Base-by-base conservation (phyloP, 2,329 filamentous ascomycete genomes). In the Penicillium brasilianum region DNA sequence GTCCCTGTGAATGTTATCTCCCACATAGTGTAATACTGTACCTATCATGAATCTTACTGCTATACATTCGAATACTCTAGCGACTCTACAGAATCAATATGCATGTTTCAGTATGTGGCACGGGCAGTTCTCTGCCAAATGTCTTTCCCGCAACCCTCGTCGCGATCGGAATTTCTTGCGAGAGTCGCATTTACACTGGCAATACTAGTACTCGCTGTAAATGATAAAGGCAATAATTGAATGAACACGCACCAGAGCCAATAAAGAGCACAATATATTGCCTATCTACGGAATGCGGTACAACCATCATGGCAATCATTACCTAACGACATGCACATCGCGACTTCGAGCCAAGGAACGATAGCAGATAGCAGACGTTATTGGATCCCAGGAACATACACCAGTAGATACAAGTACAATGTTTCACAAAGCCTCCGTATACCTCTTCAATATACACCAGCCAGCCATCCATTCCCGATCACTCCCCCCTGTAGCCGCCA, bases 151-250 rank as follows among this genome's bases (percentile, higher is more conserved):
- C 34, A 39, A 22, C 20, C 9, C 25, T 36, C 10, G 36, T 30
- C 8, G 4, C n/a, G 32, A 57, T 57, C 30, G 16, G 8, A 50
- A 57, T 41, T 41, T 49, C 34, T 57, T 57, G 55, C 43, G 28
- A 55, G 37, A 28, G 41, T 55, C 30, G 18, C 41, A 55, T 30
- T 6, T 13, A 8, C 20, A 55, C 25, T 32, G 10, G n/a, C n/a
- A n/a, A n/a, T 11, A 22, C n/a, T 50, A 20, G 43, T 50, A 22
- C 22, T 14, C 14, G 1, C 8, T 14, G 30, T 50, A 32, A n/a
- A 34, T 34, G n/a, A 22, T 2, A 50, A 14, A 14, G 7, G 32
- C 14, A 14, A 30, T n/a, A 48, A 48, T 28, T 16, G 13, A 36
- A 34, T 51, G 25, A 51, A 22, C 18, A 36, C 36, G 10, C 30